These are phyloP conservation scores for Plasmodium gonderi DNA, from an alignment of 169 alveolate genomes.

Conservation along the genomic window DNA sequence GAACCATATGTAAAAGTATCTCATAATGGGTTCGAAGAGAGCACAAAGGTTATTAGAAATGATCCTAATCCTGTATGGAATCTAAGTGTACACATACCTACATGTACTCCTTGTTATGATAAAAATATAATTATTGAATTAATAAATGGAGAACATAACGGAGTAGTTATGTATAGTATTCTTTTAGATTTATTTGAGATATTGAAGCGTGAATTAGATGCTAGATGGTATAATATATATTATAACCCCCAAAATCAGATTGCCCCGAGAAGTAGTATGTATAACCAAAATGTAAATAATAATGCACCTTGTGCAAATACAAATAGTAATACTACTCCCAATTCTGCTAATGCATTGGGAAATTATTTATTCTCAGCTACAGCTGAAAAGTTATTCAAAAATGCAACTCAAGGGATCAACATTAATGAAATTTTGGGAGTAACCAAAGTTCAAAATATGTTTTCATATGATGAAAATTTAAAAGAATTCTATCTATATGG, in stretches of 20 bases:
- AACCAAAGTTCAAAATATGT: slow-evolving; percentile 76
- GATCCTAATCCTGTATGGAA: slow-evolving; percentile 90
- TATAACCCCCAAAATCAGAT: slow-evolving; percentile 84
- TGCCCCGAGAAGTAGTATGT: slow-evolving; percentile 61
- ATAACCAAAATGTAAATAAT: slow-evolving; percentile 5
- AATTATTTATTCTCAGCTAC: slow-evolving; percentile 58
- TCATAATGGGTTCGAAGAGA: slow-evolving; percentile 85
- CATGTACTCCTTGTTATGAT: slow-evolving; percentile 84
- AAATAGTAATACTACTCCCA: not conserved
- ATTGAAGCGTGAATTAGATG: slow-evolving; percentile 79
- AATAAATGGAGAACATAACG: slow-evolving; percentile 84
- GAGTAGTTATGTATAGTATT: slow-evolving; percentile 80
- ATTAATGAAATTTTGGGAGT: slow-evolving; percentile 68
- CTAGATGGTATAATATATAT: slow-evolving; percentile 86
- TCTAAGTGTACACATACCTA: slow-evolving; percentile 84
- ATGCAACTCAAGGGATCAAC: slow-evolving; percentile 70
- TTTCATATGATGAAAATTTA: slow-evolving; percentile 66
- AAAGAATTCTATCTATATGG: slow-evolving; percentile 78
- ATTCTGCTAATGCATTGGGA: slow-evolving; percentile 15
- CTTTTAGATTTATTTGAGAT: slow-evolving; percentile 82
- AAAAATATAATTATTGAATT: slow-evolving; percentile 78
- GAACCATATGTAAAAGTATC: slow-evolving; percentile 88
- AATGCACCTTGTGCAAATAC: not conserved
- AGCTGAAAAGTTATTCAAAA: slow-evolving; percentile 62
- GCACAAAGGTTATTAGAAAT: slow-evolving; percentile 84